A percentile compares a stretch with the other conserved stretches of the same genome.
These are phyloP conservation scores for Ogataea nakhonphanomensis DNA, from an alignment of 805 yeast species.

Conservation along the genomic window DNA sequence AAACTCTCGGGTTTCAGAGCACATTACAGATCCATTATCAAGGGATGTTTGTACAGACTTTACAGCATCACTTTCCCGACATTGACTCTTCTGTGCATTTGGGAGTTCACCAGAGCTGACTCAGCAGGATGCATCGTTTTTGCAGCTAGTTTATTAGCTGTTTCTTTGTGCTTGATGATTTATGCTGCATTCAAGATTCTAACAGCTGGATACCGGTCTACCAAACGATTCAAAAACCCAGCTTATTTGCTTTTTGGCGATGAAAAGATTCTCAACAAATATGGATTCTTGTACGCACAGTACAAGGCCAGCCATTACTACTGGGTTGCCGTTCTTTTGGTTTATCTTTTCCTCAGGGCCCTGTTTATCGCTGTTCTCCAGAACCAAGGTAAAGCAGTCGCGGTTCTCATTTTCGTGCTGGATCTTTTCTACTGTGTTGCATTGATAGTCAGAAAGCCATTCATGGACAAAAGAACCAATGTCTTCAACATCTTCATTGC, in stretches of 20 bases:
- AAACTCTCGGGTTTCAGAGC: constrained; percentile 74
- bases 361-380: constrained; percentile 87
- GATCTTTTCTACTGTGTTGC: constrained; percentile 69
- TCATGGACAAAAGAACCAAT: constrained; percentile 91
- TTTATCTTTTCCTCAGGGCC: constrained; percentile 69
- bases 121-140: constrained; percentile 79
- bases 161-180: constrained; percentile 54
- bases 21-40: constrained; percentile 80
- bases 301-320: constrained; percentile 84
- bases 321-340: constrained; percentile 66
- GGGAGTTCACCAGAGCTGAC: constrained; percentile 85
- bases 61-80: constrained; percentile 86
- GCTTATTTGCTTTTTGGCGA: constrained; percentile 91
- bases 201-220: constrained; percentile 69
- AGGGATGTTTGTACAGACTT: constrained; percentile 85
- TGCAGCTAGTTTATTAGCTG: constrained; percentile 66
- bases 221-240: constrained; percentile 75
- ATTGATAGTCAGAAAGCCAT: constrained; percentile 76
- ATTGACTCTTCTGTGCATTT: constrained; percentile 70
- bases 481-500: constrained; percentile 87
- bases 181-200: constrained; percentile 78
- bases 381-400: constrained; percentile 73
- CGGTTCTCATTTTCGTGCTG: constrained; percentile 68
- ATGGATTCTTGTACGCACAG: constrained; percentile 90
- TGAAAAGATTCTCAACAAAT: constrained; percentile 70